Evolutionary conservation across 2,329 filamentous ascomycete genomes (phyloP).

Genomic region (Talaromyces sp.): DNA sequence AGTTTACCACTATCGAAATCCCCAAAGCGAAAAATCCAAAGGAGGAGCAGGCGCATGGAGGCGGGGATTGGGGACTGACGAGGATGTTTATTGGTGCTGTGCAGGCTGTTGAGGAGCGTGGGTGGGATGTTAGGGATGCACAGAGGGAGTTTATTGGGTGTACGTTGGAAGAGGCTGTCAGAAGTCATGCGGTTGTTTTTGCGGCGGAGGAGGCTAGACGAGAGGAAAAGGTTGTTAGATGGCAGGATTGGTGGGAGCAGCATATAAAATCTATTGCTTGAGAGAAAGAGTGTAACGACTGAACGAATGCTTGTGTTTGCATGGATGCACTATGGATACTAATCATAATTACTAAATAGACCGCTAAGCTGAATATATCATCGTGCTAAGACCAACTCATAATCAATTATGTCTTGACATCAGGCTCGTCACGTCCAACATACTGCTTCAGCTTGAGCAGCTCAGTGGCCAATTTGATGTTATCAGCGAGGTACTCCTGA

Average conservation of each 20-base stretch:
- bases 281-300: not conserved
- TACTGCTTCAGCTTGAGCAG: slow-evolving; percentile 92
- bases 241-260: slow-evolving; percentile 70
- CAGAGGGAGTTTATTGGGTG: slow-evolving; percentile 77
- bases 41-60: slow-evolving; percentile 64
- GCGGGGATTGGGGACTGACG: slow-evolving; percentile 76
- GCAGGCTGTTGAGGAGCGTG: slow-evolving; percentile 70
- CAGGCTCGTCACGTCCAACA: slow-evolving; percentile 86
- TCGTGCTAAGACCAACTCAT: not conserved
- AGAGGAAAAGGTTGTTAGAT: slow-evolving; percentile 68
- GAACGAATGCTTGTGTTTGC: not conserved
- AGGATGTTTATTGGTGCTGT: slow-evolving; percentile 81
- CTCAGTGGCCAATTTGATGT: slow-evolving; percentile 79
- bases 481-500: slow-evolving; percentile 92
- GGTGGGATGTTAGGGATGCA: slow-evolving; percentile 65
- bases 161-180: slow-evolving; percentile 79
- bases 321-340: not conserved
- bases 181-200: slow-evolving; percentile 90
- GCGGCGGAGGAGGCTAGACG: slow-evolving; percentile 84
- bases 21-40: slow-evolving; percentile 57
- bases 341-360: slow-evolving; percentile 10
- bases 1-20: slow-evolving; percentile 54
- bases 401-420: slow-evolving; percentile 79
- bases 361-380: slow-evolving; percentile 9
- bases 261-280: slow-evolving; percentile 42